Base-by-base conservation (phyloP, 2,329 filamentous ascomycete genomes). In the Lasiodiplodia hormozganensis region DNA sequence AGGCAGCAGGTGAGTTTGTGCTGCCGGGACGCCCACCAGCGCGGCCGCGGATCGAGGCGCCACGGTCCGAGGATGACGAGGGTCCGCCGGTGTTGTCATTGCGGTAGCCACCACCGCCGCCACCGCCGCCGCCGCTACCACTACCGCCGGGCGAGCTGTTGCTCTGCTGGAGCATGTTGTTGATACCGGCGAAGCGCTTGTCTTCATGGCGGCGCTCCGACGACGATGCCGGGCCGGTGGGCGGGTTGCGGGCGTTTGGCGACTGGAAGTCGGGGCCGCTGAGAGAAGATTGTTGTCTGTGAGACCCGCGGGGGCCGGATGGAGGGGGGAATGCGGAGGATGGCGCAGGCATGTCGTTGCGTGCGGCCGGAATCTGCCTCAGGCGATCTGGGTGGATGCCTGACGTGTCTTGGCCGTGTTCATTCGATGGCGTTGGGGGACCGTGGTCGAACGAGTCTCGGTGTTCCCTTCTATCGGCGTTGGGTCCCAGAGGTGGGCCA, bases 371-470 rank as follows among this genome's bases (percentile, higher is more conserved):
- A 40, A 83, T 78, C 47, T 82, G 80, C 51, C 81, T 82, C 56
- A 87, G 75, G 47, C 86, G 82, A 72, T 86, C 86, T 12, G 86
- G 86, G 73, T 88, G 86, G 56, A 88, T 82, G 38, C 85, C 84
- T 25, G 79, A 76, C 18, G 79, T 75, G 43, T 83, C 81, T 10
- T 25, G 21, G n/a, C 65, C 65, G 23, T 67, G 62, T 18, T 66
- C 65, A 8, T 51, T 52, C n/a, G 58, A 52, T 31, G 74, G 71
- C 23, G 77, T 70, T 34, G 74, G 72, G 53, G 76, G 74, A 16
- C 70, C 71, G 56, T 72, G 74, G 56, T 69, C 67, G 36, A 73
- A 72, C 70, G 65, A 34, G 4, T 68, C 67, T 18, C 68, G 34
- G 40, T 69, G 67, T 14, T 65, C 49, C 21, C 38, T 67, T 36